phyloP scores from a whole-genome alignment of 139 green algal genomes.

The Bryopsis sp. region DNA sequence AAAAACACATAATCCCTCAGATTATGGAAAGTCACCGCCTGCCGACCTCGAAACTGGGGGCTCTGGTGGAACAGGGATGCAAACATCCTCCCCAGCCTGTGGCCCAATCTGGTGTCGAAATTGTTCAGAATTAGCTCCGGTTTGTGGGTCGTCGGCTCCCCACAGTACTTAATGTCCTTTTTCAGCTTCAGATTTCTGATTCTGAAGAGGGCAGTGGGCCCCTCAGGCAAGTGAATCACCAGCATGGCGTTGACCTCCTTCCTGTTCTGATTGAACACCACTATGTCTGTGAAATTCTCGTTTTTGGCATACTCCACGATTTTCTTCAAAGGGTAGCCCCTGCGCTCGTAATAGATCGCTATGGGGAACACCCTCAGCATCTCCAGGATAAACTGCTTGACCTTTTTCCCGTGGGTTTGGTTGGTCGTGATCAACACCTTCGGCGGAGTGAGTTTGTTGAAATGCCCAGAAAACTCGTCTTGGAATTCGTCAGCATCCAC shows the following conservation, averaged over 20 bases:
- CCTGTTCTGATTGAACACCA: slow-evolving; percentile 88
- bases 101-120: slow-evolving; percentile 82
- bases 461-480: slow-evolving; percentile 86
- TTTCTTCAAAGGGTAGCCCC: slow-evolving; percentile 79
- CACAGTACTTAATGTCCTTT: slow-evolving; percentile 71
- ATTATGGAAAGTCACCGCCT: slow-evolving; percentile 97
- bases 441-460: slow-evolving; percentile 44
- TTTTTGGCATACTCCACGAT: slow-evolving; percentile 75
- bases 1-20: slow-evolving; percentile 99
- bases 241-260: slow-evolving; percentile 82
- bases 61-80: slow-evolving; percentile 87
- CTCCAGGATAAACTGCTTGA: slow-evolving; percentile 77
- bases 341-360: slow-evolving; percentile 80
- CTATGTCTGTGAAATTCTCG: slow-evolving; percentile 66
- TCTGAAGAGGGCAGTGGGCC: slow-evolving; percentile 77
- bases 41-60: slow-evolving; percentile 78
- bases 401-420: slow-evolving; percentile 58
- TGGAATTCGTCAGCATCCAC: slow-evolving; percentile 64
- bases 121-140: slow-evolving; percentile 94
- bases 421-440: slow-evolving; percentile 88
- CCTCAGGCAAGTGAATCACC: slow-evolving; percentile 80
- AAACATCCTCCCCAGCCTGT: slow-evolving; percentile 79
- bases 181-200: slow-evolving; percentile 69
- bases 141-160: slow-evolving; percentile 50
- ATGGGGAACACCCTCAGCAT: slow-evolving; percentile 52